Evolutionary conservation across 140 eudicot genomes (phyloP).

Genomic region (Cichorium intybus): DNA sequence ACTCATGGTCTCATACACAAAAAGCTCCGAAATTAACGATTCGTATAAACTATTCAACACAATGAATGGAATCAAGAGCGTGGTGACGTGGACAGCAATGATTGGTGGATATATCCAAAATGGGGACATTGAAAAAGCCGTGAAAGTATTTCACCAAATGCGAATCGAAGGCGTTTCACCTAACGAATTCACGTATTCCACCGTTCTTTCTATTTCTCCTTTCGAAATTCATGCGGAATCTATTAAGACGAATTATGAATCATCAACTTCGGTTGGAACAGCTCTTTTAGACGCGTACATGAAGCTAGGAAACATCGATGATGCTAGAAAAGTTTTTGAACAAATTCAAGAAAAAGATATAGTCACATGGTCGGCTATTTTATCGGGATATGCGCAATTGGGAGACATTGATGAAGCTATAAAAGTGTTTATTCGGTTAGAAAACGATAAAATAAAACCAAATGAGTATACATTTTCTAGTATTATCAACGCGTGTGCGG

Average conservation of each 20-base stretch:
- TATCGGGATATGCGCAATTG: constrained; percentile 71
- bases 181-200: constrained; percentile 72
- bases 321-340: constrained; percentile 62
- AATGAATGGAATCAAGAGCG: constrained; percentile 41
- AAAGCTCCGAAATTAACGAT: constrained; percentile 57
- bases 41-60: constrained; percentile 49
- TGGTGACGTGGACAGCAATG: constrained; percentile 88
- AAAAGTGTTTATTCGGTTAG: constrained; percentile 40
- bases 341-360: constrained; percentile 60
- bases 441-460: constrained; percentile 50
- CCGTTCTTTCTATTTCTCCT: constrained; percentile 55
- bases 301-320: constrained; percentile 48
- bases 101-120: constrained; percentile 80
- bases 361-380: constrained; percentile 92
- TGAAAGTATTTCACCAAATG: constrained; percentile 57
- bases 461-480: constrained; percentile 82
- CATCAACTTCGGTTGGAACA: constrained; percentile 77
- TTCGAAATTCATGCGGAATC: constrained; percentile 79
- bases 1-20: constrained; percentile 72
- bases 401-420: constrained; percentile 64
- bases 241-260: constrained; percentile 67
- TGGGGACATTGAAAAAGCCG: constrained; percentile 39
- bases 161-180: constrained; percentile 53
- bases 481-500: constrained; percentile 65
- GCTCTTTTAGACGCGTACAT: constrained; percentile 77